Base-by-base conservation (phyloP, 2,329 filamentous ascomycete genomes). In the Hypoxylon sp. region DNA sequence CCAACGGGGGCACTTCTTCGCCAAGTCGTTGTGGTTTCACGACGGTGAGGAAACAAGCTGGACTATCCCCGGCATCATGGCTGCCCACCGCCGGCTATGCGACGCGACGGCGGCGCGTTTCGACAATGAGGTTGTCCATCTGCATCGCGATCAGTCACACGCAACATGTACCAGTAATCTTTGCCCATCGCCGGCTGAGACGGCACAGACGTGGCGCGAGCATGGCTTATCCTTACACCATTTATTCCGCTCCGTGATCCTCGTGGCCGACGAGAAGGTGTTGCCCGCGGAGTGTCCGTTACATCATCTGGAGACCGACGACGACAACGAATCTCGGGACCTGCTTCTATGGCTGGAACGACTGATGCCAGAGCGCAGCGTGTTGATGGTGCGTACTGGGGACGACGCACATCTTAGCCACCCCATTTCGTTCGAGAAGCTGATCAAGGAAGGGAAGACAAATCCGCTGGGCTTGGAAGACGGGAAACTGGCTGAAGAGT, bases 281-380 rank as follows among this genome's bases (percentile, higher is more conserved):
- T 24, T 55, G 31, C 52, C 52, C 23, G 38, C n/a, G 29, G 46
- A 29, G 52, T 55, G 46, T 27, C 52, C 52, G 40, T 18, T 55
- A 33, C 52, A 46, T 46, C 52, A 38, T 31, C 40, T 40, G 29
- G 29, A 49, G 13, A 15, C 45, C 29, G 31, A 23, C 5, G 45
- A 38, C 23, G 27, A 42, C 37, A 43, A 54, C 42, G n/a, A 27
- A 20, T 10, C 17, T 21, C 48, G 26, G 48, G 43, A 48, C 48
- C 17, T 58, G 24, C 18, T 43, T 17, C 38, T 27, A 38, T 54
- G 49, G 55, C 49, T 58, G 37, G 55, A 58, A 45, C 29, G 38
- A 43, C 43, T 58, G 37, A 58, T 55, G 55, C 55, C 55, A 11
- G 55, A 58, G 55, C 55, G 55, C 38, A 27, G 29, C 38, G 52